A percentile compares a stretch with the other conserved stretches of the same genome.
phyloP scores from a whole-genome alignment of 768 basidiomycete species.

The Termitomyces sp. region DNA sequence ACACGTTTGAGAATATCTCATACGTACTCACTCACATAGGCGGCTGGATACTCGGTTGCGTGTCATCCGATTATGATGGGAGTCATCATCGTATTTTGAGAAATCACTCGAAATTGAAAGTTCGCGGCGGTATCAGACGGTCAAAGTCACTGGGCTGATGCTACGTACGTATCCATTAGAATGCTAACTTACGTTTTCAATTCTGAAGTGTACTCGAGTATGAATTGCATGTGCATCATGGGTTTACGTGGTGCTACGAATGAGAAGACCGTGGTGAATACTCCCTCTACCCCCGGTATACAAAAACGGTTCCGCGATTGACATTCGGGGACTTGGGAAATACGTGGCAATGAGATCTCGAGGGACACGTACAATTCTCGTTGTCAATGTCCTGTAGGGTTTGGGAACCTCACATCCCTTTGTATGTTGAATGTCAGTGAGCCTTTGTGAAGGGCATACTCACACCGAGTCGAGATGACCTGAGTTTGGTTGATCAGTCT shows the following conservation, averaged over 20 bases:
- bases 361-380: not conserved
- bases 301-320: not conserved
- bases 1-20: not conserved
- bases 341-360: not conserved
- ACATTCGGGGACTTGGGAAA: not conserved
- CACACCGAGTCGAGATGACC: not conserved
- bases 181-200: too few relatives aligned
- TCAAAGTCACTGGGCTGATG: too few relatives aligned
- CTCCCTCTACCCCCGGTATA: too few relatives aligned
- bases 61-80: not conserved
- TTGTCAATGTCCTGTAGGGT: not conserved
- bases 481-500: not conserved
- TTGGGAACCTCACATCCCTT: not conserved
- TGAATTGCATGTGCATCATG: not conserved
- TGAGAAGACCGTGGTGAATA: not conserved
- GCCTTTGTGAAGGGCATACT: not conserved
- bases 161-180: too few relatives aligned
- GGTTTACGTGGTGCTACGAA: not conserved
- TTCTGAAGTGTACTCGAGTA: not conserved
- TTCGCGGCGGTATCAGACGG: too few relatives aligned
- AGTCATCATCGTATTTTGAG: not conserved
- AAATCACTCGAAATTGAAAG: too few relatives aligned
- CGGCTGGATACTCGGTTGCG: not conserved
- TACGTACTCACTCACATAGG: not conserved
- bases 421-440: not conserved